A percentile compares a stretch with the other conserved stretches of the same genome.
Evolutionary conservation across 495 filamentous ascomycete species (phyloP).

Genomic region (Penicillium maclennaniae): DNA sequence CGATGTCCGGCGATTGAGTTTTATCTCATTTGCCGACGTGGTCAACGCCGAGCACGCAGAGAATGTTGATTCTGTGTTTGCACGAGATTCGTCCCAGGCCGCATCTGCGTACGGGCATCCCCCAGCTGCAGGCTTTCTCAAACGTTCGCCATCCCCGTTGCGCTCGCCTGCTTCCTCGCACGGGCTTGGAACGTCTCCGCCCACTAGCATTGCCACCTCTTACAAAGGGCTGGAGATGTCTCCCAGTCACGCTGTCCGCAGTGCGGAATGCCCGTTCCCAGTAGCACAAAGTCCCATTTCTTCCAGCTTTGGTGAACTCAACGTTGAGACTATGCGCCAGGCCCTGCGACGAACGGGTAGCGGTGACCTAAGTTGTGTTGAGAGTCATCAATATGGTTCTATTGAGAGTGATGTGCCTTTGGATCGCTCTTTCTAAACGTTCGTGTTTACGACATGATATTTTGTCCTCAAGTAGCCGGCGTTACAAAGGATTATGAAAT

Average conservation of each 20-base stretch:
- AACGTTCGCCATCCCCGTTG: conserved; percentile 71
- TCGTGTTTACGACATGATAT: not conserved
- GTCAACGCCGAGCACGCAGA: conserved; percentile 81
- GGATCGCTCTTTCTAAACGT: conserved; percentile 27
- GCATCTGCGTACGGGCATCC: conserved; percentile 35
- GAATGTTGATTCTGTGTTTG: conserved; percentile 14
- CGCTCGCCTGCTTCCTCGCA: conserved; percentile 65
- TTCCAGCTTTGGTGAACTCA: conserved; percentile 56
- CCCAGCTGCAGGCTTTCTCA: conserved; percentile 47
- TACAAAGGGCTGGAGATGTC: conserved; percentile 63
- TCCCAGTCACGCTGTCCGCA: conserved; percentile 37
- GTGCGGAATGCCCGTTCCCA: conserved; percentile 23
- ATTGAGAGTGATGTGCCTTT: conserved; percentile 37
- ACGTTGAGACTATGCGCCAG: conserved; percentile 88
- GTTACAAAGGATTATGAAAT: not conserved
- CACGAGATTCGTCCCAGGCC: conserved; percentile 58
- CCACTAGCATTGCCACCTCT: conserved; percentile 62
- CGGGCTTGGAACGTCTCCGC: conserved; percentile 59
- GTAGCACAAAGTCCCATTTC: conserved; percentile 43
- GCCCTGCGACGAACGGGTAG: conserved; percentile 68
- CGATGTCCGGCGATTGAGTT: conserved; percentile 79
- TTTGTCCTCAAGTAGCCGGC: not conserved
- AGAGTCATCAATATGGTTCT: conserved; percentile 61
- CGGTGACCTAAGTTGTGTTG: conserved; percentile 64
- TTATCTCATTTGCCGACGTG: conserved; percentile 93